Conservation (phyloP, 2,329 filamentous ascomycete genomes). For the Fusarium sp. region DNA sequence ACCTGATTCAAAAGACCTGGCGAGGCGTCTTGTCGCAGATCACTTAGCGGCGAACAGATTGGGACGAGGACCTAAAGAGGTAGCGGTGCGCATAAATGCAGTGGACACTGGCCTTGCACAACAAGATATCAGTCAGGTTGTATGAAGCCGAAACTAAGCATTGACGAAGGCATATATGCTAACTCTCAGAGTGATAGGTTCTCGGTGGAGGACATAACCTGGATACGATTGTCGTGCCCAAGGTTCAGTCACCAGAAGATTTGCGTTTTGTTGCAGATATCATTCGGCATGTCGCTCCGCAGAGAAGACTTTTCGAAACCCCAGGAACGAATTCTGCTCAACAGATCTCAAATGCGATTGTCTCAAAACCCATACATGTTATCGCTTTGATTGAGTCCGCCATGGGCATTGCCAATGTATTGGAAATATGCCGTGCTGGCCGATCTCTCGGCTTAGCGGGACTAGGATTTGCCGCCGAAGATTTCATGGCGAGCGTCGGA, state of each 20-base stretch:
- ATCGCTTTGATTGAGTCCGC: slow-evolving; percentile 6
- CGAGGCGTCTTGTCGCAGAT: neutral
- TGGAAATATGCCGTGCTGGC: neutral
- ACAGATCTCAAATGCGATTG: no score
- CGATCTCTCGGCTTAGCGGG: neutral
- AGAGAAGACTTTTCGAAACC: no score
- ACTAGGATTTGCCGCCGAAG: slow-evolving; percentile 1
- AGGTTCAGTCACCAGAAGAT: slow-evolving; percentile 2
- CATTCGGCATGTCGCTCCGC: neutral
- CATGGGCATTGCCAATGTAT: neutral
- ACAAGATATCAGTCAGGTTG: no score
- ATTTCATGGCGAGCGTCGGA: neutral
- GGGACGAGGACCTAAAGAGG: neutral
- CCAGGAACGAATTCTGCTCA: no score
- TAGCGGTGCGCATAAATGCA: slow-evolving; percentile 1
- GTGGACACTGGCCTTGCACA: neutral
- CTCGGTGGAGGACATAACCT: neutral
- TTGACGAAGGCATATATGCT: no score
- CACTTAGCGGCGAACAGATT: neutral
- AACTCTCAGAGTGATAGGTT: no score
- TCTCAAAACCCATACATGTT: neutral
- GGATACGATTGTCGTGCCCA: slow-evolving; percentile 3
- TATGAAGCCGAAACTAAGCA: no score
- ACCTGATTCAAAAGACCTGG: neutral
- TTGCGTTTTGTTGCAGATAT: neutral